These are phyloP conservation scores for Acmispon strigosus DNA, from an alignment of 306 rosid species.

Conservation along the genomic window DNA sequence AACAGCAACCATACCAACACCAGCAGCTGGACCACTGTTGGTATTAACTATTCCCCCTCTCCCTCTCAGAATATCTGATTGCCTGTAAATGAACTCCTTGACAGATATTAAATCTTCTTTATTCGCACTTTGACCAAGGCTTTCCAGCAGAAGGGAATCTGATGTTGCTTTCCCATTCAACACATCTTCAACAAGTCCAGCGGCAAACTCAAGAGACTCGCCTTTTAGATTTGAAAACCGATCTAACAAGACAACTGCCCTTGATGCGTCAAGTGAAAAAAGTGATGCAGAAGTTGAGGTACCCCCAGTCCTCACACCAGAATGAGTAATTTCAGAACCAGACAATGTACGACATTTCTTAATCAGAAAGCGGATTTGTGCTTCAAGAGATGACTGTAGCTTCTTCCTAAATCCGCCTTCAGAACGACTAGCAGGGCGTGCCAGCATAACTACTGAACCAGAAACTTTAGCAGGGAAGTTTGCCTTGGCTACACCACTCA, in stretches of 20 bases:
- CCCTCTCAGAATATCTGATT: conserved; percentile 80
- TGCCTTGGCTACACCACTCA: conserved; percentile 42
- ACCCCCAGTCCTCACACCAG: conserved; percentile 55
- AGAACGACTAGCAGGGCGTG: conserved; percentile 72
- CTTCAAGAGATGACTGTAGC: conserved; percentile 79
- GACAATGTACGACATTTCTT: conserved; percentile 72
- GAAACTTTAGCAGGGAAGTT: conserved; percentile 65
- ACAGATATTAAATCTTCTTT: conserved; percentile 70
- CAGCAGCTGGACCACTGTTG: conserved; percentile 64
- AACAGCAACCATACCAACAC: conserved; percentile 89
- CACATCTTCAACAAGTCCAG: conserved; percentile 72
- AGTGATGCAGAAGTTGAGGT: conserved; percentile 51
- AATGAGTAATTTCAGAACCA: conserved; percentile 63
- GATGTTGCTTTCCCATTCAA: conserved; percentile 72
- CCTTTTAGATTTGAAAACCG: conserved; percentile 50
- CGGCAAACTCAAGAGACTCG: conserved; percentile 73
- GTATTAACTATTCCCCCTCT: conserved; percentile 61
- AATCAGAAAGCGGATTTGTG: conserved; percentile 72
- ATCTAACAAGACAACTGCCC: conserved; percentile 72
- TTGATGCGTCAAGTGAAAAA: conserved; percentile 85
- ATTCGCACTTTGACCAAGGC: conserved; percentile 56
- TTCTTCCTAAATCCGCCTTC: conserved; percentile 83
- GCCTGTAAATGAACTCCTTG: conserved; percentile 83
- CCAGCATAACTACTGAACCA: conserved; percentile 82
- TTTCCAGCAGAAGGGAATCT: conserved; percentile 84